Percentiles rank a stretch among this genome's conserved stretches.
Conservation (phyloP, 345 rosid species). For the Gossypium bickii region DNA sequence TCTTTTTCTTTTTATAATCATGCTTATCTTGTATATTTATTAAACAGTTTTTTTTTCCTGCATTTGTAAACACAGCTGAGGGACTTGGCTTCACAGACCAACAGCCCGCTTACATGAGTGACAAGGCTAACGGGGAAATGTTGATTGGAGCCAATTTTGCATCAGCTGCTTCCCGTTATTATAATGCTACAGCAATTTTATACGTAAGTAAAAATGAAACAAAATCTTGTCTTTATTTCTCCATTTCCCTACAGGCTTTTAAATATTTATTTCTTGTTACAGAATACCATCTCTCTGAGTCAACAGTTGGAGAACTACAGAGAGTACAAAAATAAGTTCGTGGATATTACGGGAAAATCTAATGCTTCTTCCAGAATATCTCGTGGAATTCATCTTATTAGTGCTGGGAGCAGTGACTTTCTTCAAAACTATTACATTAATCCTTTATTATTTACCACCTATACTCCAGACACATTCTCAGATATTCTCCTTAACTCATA, state of each 20-base stretch:
- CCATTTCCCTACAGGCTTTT: neutral
- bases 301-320: conserved; percentile 59
- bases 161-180: conserved; percentile 76
- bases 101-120: conserved; percentile 67
- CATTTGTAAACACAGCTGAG: conserved; percentile 51
- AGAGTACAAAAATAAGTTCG: conserved; percentile 48
- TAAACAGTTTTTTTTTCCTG: neutral
- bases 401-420: conserved; percentile 84
- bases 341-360: conserved; percentile 38
- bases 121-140: conserved; percentile 44
- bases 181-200: conserved; percentile 63
- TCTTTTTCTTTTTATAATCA: neutral
- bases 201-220: conserved; percentile 61
- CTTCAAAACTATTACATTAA: conserved; percentile 78
- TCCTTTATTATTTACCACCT: conserved; percentile 64
- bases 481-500: conserved; percentile 56
- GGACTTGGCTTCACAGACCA: conserved; percentile 67
- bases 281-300: conserved; percentile 59
- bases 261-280: neutral
- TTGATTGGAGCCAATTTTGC: conserved; percentile 85
- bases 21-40: neutral
- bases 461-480: conserved; percentile 65
- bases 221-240: neutral
- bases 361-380: conserved; percentile 67
- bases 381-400: conserved; percentile 48